Conservation (phyloP, 2,329 filamentous ascomycete genomes). For the Fusarium pilosicola region DNA sequence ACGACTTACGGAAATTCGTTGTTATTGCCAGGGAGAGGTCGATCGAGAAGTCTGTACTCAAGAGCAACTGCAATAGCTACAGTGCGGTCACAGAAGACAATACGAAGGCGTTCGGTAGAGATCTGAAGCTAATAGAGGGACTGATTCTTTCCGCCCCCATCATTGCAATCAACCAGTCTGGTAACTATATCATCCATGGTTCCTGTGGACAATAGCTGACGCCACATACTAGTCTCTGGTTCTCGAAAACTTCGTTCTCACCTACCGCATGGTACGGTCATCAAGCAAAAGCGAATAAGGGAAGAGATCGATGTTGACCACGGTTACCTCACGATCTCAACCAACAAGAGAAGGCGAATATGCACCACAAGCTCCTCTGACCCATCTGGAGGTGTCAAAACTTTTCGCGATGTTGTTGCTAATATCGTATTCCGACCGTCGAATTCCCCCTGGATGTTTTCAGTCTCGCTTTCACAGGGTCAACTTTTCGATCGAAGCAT, state of each 20-base stretch:
- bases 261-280: constrained; percentile 3
- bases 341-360: constrained; percentile 14
- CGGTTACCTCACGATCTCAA: constrained; percentile 9
- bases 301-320: constrained; percentile 12
- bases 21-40: constrained; percentile 5
- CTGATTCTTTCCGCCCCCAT: constrained; percentile 7
- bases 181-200: neutral
- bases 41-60: neutral
- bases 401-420: constrained; percentile 8
- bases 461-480: constrained; percentile 17
- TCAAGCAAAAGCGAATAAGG: constrained; percentile 22
- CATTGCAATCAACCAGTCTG: constrained; percentile 6
- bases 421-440: constrained; percentile 20
- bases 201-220: neutral
- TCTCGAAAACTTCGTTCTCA: neutral
- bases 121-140: constrained; percentile 11
- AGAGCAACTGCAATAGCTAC: fast-evolving
- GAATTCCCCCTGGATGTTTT: neutral
- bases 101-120: neutral
- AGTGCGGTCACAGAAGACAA: neutral
- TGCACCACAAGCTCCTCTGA: neutral
- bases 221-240: neutral
- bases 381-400: neutral
- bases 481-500: constrained; percentile 27
- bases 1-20: constrained; percentile 18